Evolutionary conservation across 2,329 filamentous ascomycete genomes (phyloP), one percentile per base, ranked within the genome.

Genomic region (Botrytis sinoallii): DNA sequence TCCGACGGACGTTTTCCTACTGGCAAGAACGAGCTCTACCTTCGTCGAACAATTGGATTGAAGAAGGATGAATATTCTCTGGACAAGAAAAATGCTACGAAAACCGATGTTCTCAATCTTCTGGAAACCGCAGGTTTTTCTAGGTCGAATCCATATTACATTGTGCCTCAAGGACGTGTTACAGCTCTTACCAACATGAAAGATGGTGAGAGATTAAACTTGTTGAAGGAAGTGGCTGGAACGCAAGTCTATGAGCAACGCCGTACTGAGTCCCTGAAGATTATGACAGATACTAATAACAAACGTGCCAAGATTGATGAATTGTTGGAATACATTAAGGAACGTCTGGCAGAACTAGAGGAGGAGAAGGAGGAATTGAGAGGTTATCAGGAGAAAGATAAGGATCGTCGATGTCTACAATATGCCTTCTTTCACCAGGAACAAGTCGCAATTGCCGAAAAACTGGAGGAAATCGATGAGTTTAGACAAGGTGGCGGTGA

Each of bases 41-140:
- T 99, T 74, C 92, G 97, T 75, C 92, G 96, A 63, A 98, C 96
- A 0, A 99, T 99, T 82, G 96, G 95, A 70, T 87, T 95, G 76
- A 98, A 99, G 84, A 99, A 99, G 84, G 96, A 99, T 82, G 96
- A 99, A 85, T 99, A 98, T 82, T 97, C 95, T 1, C 89, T 99
- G 44, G 96, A 99, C 83, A 93, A 95, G 81, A 99, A 98, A 85
- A 97, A 97, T 77, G 93, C 95, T 48, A 97, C 95, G 55, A 97
- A 97, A 82, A 88, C 91, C 76, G 96, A 99, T 82, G 95, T 99
- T 74, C 93, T 97, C 86, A 97, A 97, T 82, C 88, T 99, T 55
- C 88, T 99, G 60, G 96, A 99, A 82, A 97, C 94, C 12, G 96
- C 96, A 22, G 96, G 96, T 32, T 98, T 99, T 83, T 98, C 95